Percentiles rank a stretch among this genome's conserved stretches.
Conservation (phyloP, 2,329 filamentous ascomycete genomes). For the Fusarium musae region DNA sequence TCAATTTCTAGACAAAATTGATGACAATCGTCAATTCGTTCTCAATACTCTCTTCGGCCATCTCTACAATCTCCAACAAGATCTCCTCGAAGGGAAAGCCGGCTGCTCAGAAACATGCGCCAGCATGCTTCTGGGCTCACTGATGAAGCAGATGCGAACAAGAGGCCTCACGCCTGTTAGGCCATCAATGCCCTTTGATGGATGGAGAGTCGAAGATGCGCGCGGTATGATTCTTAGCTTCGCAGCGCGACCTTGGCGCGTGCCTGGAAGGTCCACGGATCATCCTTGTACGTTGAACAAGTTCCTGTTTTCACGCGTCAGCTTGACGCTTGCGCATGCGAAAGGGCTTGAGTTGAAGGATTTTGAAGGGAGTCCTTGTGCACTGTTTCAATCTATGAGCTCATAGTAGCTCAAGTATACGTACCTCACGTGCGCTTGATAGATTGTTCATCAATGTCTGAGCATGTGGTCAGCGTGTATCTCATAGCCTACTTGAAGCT, state of each 20-base stretch:
- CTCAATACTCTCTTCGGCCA: constrained; percentile 11
- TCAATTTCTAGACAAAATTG: background rate
- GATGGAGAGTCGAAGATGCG: constrained; percentile 23
- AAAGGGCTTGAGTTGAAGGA: constrained; percentile 5
- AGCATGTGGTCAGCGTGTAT: too few species aligned
- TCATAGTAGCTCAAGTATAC: background rate
- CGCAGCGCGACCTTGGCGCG: constrained; percentile 11
- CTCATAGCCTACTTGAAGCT: too few species aligned
- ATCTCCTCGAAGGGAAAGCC: constrained; percentile 12
- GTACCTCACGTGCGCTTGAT: fast-evolving
- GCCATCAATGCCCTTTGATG: constrained; percentile 6
- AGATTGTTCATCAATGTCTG: background rate
- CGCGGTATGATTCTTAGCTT: constrained; percentile 11
- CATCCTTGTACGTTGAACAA: constrained; percentile 20
- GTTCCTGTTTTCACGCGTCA: background rate
- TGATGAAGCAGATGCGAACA: constrained; percentile 19
- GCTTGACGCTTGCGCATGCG: background rate
- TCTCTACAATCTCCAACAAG: constrained; percentile 17
- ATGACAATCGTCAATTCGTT: constrained; percentile 14
- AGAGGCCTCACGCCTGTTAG: background rate
- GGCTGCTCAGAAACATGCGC: constrained; percentile 20
- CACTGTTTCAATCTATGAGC: background rate
- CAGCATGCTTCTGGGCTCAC: constrained; percentile 16
- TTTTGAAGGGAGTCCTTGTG: background rate
- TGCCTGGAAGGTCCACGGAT: constrained; percentile 20